These are phyloP conservation scores for Kernera saxatilis DNA, from an alignment of 345 rosid genomes.

Conservation along the genomic window DNA sequence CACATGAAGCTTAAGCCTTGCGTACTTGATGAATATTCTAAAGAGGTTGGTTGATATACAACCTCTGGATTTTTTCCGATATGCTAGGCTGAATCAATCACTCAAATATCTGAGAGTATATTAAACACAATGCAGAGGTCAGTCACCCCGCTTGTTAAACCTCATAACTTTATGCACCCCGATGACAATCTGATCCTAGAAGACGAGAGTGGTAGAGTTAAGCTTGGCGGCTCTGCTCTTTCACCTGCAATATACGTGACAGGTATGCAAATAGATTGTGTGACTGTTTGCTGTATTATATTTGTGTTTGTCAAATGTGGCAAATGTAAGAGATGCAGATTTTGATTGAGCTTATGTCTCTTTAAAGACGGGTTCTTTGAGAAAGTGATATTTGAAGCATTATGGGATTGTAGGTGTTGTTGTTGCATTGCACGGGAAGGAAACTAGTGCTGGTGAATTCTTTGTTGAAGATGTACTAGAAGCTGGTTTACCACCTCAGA, in stretches of 20 bases:
- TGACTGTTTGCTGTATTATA: background rate
- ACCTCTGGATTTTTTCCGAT: background rate
- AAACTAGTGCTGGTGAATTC: slow-evolving; percentile 76
- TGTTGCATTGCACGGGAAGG: slow-evolving; percentile 83
- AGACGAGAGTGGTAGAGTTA: slow-evolving; percentile 96
- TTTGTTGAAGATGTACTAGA: slow-evolving; percentile 77
- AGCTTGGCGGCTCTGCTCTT: slow-evolving; percentile 61
- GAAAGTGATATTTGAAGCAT: background rate
- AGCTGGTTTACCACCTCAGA: slow-evolving; percentile 86
- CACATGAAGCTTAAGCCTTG: slow-evolving; percentile 96
- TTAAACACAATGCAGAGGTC: slow-evolving; percentile 59
- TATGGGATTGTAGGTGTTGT: slow-evolving; percentile 51
- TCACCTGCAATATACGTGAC: slow-evolving; percentile 67
- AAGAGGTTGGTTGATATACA: slow-evolving; percentile 43
- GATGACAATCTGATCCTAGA: slow-evolving; percentile 81
- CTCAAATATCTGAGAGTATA: slow-evolving; percentile 5
- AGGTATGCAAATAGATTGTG: slow-evolving; percentile 39
- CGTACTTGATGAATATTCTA: slow-evolving; percentile 94
- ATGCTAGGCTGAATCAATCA: background rate
- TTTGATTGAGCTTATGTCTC: background rate
- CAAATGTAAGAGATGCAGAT: background rate
- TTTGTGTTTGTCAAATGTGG: background rate
- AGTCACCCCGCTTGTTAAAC: slow-evolving; percentile 63
- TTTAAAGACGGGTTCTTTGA: background rate
- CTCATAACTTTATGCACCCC: slow-evolving; percentile 73